Evolutionary conservation across 805 yeast species (phyloP), one percentile per base, ranked within the genome.

Genomic region (Candida suzukii): DNA sequence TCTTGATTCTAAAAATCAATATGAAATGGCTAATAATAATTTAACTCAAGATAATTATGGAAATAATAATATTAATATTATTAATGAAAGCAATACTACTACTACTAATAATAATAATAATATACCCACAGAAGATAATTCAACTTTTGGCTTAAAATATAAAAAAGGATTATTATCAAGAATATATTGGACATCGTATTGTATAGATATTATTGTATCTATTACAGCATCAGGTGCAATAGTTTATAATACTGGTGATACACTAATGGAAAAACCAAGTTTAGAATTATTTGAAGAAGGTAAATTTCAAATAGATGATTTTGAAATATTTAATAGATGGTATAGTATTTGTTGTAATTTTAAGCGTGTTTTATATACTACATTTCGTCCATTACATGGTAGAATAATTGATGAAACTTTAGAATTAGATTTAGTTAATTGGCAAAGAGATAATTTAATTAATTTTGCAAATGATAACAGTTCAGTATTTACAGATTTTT

Each of bases 331-430:
- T 39, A 46, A 27, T 9, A 37, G 51, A 10, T 57, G 60, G 57
- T 45, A 49, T 20, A 40, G 43, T 19, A 45, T 50, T 4, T 50
- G 57, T 39, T 45, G 46, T 19, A 43, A 58, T 5, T 39, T 57
- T 6, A 63, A 60, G 30, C 44, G 63, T n/a, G 46, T 58, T 2
- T 40, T 54, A 18, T 42, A 41, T 13, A 44, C 46, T 19, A 46
- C 48, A 11, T 60, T 58, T 43, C 42, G 63, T n/a, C 62, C 62
- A 5, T 61, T 59, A 2, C 52, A 52, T 18, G 56, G 53, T 28
- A 42, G 62, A 29, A 50, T 52, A 6, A 45, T 47, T 8, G 51
- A 48, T 28, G 52, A 51, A 11, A 17, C 8, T 12, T 18, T 29
- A 16, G 32, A 29, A 29, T 6, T 29, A 10, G 32, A 29, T 29